Base-by-base conservation (phyloP, 2,329 filamentous ascomycete species). In the Graphilbum sp. region DNA sequence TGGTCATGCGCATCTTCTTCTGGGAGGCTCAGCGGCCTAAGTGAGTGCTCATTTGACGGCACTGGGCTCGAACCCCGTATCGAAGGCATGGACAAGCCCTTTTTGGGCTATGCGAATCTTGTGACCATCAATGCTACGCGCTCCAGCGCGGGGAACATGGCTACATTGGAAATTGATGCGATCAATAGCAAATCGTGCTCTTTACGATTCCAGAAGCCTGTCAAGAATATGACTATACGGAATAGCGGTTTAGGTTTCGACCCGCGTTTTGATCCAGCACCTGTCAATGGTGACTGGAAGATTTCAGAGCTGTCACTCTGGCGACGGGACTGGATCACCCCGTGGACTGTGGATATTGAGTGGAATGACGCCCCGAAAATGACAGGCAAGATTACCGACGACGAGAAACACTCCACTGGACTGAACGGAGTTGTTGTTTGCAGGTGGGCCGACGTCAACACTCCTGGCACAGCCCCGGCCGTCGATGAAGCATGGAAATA, bases 361-460 rank as follows among this genome's bases (percentile, higher is more conserved):
- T 86, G 79, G 78, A 60, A 65, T 40, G 45, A 52, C 15, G n/a
- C n/a, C n/a, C n/a, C n/a, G n/a, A n/a, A n/a, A 36, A 2, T 8
- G 46, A 46, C 2, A 42, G 47, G 6, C 48, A 39, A 3, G 50
- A 49, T 8, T 32, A 35, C 3, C 41, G n/a, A 41, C n/a, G 40
- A 19, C 44, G 47, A 36, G n/a, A 19, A 37, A 43, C 29, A 36
- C 4, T 13, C 30, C 9, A 56, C 16, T 50, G 42, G 36, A 1
- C 52, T 85, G 25, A 67, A 65, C 45, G 82, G 86, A 1, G 67
- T 62, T 25, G 74, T 87, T 1, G 67, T 78, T 15, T 96, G 90
- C 57, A 63, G 82, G 24, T 96, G 87, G 86, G 85, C 79, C 49
- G 90, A 98, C 59, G 76, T 72, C 33, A 95, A 95, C 50, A 60